Base-by-base conservation (phyloP, 495 filamentous ascomycete species). In the Penicillium silybi region DNA sequence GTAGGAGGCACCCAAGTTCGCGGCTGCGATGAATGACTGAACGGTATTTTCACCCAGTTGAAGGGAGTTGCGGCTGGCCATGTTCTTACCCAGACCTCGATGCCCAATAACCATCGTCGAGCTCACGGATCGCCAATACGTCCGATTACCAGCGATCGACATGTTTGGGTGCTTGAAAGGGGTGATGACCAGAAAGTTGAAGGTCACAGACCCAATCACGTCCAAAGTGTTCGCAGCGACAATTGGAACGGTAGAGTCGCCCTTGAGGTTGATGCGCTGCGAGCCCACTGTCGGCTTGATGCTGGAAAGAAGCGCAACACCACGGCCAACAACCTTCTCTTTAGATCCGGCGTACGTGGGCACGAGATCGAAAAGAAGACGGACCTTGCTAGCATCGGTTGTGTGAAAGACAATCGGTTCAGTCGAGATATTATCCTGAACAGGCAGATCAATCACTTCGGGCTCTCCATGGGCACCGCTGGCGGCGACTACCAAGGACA, bases 41-140 rank as follows among this genome's bases (percentile, higher is more conserved):
- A 96, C 70, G 0, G 93, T 97, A 67, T 98, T 98, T 69, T 98
- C 95, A 43, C 95, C 95, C 1, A 99, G 74, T 65, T 99, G 95
- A 10, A 97, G 72, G 1, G 90, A 96, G 39, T 84, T 87, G 63
- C 86, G 85, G 22, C 86, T 82, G 15, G 82, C 76, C 45, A 87
- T 78, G 64, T 99, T 99, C 76, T 97, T 96, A 46, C 95, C 95
- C 23, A 97, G 70, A 43, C 93, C 80, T 63, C 93, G 83, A 69
- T 98, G 93, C 22, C 93, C 93, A 56, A 97, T 96, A 22, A 98
- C 81, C 87, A 91, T 96, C 0, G 88, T 88, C 6, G 82, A 82
- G 46, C 82, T 70, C 70, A 88, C 74, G 49, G 85, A 89, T 70
- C 90, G 95, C 93, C 93, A 98, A 67, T 97, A 98, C 6, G 92